Percentiles rank a stretch among this genome's conserved stretches.
These are phyloP conservation scores for Lentinula guzmanii DNA, from an alignment of 768 basidiomycete species.

Conservation along the genomic window DNA sequence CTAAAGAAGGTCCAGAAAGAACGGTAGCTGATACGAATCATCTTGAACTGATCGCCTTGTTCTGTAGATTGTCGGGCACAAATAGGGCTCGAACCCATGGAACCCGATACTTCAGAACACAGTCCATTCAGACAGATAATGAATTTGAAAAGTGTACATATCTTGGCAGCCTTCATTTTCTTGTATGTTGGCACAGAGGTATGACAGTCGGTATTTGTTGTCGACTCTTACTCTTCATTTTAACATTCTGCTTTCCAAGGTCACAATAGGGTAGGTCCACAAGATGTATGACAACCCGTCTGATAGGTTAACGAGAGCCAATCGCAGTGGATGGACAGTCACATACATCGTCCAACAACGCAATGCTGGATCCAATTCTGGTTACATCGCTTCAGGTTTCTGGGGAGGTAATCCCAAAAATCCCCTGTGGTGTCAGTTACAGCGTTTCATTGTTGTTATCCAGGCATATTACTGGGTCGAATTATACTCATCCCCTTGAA, in stretches of 20 bases:
- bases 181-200: conserved; percentile 39
- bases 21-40: neutral
- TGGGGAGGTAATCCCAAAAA: conserved; percentile 37
- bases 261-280: conserved; percentile 3
- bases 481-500: conserved; percentile 52
- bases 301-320: neutral
- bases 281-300: neutral
- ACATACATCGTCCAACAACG: conserved; percentile 45
- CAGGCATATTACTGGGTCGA: conserved; percentile 56
- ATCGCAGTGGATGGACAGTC: conserved; percentile 58
- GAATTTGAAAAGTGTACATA: conserved; percentile 25
- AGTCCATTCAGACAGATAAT: conserved; percentile 26
- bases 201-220: conserved; percentile 9
- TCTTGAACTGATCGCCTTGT: neutral
- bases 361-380: conserved; percentile 39
- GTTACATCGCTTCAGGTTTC: conserved; percentile 55
- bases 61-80: conserved; percentile 3
- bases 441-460: neutral
- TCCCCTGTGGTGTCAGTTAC: neutral
- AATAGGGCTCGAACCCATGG: conserved; percentile 2
- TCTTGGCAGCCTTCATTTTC: conserved; percentile 28
- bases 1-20: conserved; percentile 50
- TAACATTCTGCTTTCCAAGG: neutral
- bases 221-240: neutral
- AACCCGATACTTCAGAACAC: neutral